A percentile compares a stretch with the other conserved stretches of the same genome.
These are phyloP conservation scores for Plicaturopsis crispa DNA, from an alignment of 768 basidiomycete genomes.

Conservation along the genomic window DNA sequence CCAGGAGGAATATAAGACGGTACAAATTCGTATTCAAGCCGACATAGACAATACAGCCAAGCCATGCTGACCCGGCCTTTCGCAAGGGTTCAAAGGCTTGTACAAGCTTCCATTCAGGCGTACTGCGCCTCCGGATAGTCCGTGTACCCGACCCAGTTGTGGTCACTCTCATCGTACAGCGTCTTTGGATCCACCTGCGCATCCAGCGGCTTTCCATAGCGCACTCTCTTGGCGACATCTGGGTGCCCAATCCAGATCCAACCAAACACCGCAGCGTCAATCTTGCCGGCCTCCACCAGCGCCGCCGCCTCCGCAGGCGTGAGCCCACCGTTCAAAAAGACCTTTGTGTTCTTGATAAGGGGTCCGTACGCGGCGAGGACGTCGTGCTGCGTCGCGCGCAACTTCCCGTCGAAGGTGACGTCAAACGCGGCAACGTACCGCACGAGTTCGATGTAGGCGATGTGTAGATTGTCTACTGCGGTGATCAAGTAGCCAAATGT, in stretches of 20 bases:
- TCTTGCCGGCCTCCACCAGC: slow-evolving; percentile 25
- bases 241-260: slow-evolving; percentile 31
- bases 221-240: slow-evolving; percentile 30
- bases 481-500: slow-evolving; percentile 18
- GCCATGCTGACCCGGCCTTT: no score
- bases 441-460: slow-evolving; percentile 24
- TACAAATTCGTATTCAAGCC: no score
- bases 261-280: slow-evolving; percentile 31
- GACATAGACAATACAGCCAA: no score
- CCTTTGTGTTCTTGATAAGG: slow-evolving; percentile 26
- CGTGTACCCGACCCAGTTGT: slow-evolving; percentile 24
- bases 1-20: no score
- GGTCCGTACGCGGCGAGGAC: slow-evolving; percentile 28
- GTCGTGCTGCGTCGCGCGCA: slow-evolving; percentile 29
- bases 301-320: slow-evolving; percentile 28
- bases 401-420: slow-evolving; percentile 22
- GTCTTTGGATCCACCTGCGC: slow-evolving; percentile 7
- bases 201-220: slow-evolving; percentile 16
- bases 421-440: slow-evolving; percentile 19
- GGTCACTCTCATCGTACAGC: slow-evolving; percentile 16
- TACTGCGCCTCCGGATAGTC: slow-evolving; percentile 25
- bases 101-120: slow-evolving; percentile 1
- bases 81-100: no score
- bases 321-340: slow-evolving; percentile 30
- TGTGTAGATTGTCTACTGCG: slow-evolving; percentile 15